Evolutionary conservation across 495 filamentous ascomycete species (phyloP), one percentile per base, ranked within the genome.

Genomic region (Trichoderma parareesei): DNA sequence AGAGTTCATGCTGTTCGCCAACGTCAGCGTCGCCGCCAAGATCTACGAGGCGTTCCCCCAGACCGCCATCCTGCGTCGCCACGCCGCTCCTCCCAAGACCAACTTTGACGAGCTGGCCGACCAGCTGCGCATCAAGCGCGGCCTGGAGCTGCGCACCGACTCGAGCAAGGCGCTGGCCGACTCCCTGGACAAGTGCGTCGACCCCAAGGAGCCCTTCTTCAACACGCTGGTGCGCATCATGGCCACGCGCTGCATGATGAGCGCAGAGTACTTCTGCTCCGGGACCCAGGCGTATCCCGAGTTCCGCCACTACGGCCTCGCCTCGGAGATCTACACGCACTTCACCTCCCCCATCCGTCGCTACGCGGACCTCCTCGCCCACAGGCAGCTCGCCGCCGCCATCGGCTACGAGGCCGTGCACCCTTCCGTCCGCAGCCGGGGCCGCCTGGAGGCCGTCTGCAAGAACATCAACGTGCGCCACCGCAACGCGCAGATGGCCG

Each of bases 1-100:
- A 71, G 94, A 98, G 70, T 98, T 98, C 81, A 98, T 98, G 94
- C 82, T 98, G 71, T 90, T 98, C 71, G 94, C 95, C 79, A 98
- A 98, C 76, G 96, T 90, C 72, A 90, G 86, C 66, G 94, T 98
- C 35, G 94, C 92, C 7, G 78, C 84, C 46, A 95, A 90, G 71
- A 91, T 95, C 69, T 90, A 93, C 77, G 81, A 87, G 62, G 85
- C 91, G 13, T 98, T 96, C 79, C 92, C 94, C 0, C 93, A 97
- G 74, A 98, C 93, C 2, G 95, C 95, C 48, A 85, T 98, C 72
- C 85, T 98, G 9, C 90, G 94, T 61, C 86, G 94, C 41, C 94
- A 98, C 80, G 90, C 85, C 41, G 88, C 93, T 13, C 94, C 94
- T 1, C 94, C 95, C 4, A 91, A 90, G 64, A 90, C 90, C 66